Conservation (phyloP, 768 basidiomycete species). For the Lentinula raphanica region DNA sequence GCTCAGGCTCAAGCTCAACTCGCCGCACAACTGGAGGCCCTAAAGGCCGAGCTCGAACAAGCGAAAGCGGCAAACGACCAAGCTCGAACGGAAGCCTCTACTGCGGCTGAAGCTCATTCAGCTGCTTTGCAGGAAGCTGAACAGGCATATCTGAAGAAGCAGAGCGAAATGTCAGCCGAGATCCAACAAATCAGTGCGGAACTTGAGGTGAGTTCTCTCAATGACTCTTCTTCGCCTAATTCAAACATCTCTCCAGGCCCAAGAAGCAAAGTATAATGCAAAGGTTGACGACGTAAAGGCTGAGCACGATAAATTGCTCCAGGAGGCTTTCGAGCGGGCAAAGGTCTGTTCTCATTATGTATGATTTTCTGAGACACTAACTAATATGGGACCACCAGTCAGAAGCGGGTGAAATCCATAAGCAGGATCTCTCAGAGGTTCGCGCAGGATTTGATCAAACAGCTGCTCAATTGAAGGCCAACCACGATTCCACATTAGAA, state of each 20-base stretch:
- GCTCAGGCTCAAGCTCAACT: constrained; percentile 36
- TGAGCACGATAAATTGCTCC: constrained; percentile 56
- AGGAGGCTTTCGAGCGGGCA: constrained; percentile 71
- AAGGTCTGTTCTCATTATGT: constrained; percentile 46
- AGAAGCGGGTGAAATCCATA: constrained; percentile 66
- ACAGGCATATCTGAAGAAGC: constrained; percentile 39
- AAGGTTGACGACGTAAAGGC: constrained; percentile 63
- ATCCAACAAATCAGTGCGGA: constrained; percentile 52
- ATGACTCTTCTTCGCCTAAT: background rate
- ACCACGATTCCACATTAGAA: constrained; percentile 57
- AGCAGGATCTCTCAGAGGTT: constrained; percentile 65
- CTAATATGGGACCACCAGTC: constrained; percentile 33
- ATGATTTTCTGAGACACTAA: background rate
- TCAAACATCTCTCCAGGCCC: constrained; percentile 38
- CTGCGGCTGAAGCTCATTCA: constrained; percentile 42
- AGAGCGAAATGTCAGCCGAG: constrained; percentile 50
- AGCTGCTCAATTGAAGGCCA: constrained; percentile 62
- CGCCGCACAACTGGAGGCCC: constrained; percentile 35
- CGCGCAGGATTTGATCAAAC: constrained; percentile 61
- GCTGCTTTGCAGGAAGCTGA: constrained; percentile 50
- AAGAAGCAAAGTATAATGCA: constrained; percentile 62
- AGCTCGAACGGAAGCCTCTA: constrained; percentile 37
- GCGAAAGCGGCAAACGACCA: constrained; percentile 45
- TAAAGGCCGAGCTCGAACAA: constrained; percentile 43
- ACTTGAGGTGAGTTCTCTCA: constrained; percentile 50